Evolutionary conservation across 176 grass and related monocot species (phyloP).

Genomic region (Elaeis guineensis): DNA sequence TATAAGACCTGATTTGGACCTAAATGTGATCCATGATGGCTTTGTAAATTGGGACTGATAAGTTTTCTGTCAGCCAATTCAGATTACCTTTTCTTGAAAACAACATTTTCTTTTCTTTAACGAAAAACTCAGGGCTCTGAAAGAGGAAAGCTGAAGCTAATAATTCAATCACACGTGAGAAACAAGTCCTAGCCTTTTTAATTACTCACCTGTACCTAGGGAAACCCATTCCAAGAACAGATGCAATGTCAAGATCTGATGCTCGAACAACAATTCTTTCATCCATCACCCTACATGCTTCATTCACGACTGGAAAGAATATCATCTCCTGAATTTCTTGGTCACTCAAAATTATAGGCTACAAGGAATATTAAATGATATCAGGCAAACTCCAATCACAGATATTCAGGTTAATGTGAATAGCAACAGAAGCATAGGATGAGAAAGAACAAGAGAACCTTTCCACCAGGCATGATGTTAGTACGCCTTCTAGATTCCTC

Average conservation of each 20-base stretch:
- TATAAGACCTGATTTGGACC: too few relatives aligned
- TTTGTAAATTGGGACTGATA: too few relatives aligned
- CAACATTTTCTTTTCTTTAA: too few relatives aligned
- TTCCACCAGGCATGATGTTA: constrained; percentile 64
- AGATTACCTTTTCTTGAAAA: too few relatives aligned
- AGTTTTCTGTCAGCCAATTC: too few relatives aligned
- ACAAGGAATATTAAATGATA: constrained; percentile 21
- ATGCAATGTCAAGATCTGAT: constrained; percentile 87
- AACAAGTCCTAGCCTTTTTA: too few relatives aligned
- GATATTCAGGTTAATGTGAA: too few relatives aligned
- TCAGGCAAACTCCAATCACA: constrained; percentile 9
- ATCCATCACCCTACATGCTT: constrained; percentile 86
- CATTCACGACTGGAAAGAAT: constrained; percentile 93
- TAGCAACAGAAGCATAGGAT: not conserved
- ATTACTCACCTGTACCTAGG: constrained; percentile 69
- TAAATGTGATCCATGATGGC: too few relatives aligned
- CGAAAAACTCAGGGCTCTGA: too few relatives aligned
- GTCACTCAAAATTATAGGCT: constrained; percentile 64
- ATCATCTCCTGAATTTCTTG: constrained; percentile 89
- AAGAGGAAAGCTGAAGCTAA: too few relatives aligned
- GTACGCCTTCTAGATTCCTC: constrained; percentile 52
- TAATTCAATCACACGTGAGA: too few relatives aligned
- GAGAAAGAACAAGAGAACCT: constrained; percentile 28
- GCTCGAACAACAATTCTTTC: constrained; percentile 74
- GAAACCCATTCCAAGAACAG: constrained; percentile 95